Conservation (phyloP, 2,329 filamentous ascomycete species). For the Cladophialophora carrionii region DNA sequence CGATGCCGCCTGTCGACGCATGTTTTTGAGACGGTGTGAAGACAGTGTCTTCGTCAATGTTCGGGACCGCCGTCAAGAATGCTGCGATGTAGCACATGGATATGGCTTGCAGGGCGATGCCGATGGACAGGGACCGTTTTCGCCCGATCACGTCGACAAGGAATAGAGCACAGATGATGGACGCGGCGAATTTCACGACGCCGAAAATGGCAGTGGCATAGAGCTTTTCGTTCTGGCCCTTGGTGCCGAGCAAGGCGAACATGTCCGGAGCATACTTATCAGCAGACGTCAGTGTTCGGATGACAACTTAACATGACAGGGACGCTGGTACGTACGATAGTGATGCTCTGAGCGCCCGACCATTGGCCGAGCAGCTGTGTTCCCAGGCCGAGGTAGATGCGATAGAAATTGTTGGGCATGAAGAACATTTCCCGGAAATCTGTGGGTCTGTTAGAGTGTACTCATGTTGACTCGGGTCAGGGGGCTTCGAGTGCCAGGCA, state of each 20-base stretch:
- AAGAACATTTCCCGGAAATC: slow-evolving; percentile 54
- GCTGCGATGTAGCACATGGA: slow-evolving; percentile 61
- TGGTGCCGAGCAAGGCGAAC: slow-evolving; percentile 71
- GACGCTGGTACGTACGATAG: slow-evolving; percentile 49
- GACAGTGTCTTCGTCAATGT: slow-evolving; percentile 40
- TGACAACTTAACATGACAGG: neutral
- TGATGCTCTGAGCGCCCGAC: slow-evolving; percentile 74
- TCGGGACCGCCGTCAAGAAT: slow-evolving; percentile 47
- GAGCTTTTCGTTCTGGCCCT: slow-evolving; percentile 68
- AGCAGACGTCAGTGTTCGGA: neutral
- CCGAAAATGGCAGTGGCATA: slow-evolving; percentile 64
- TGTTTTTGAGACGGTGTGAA: slow-evolving; percentile 37
- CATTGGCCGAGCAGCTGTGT: slow-evolving; percentile 75
- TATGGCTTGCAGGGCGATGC: slow-evolving; percentile 54
- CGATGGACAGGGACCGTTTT: slow-evolving; percentile 60
- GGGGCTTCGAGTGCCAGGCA: neutral
- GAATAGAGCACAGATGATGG: slow-evolving; percentile 73
- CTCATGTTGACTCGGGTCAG: neutral
- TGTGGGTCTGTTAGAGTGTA: neutral
- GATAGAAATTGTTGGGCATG: slow-evolving; percentile 70
- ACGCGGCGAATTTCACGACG: slow-evolving; percentile 70
- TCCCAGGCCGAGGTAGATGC: slow-evolving; percentile 68
- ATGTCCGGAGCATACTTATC: slow-evolving; percentile 68
- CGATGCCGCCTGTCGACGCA: slow-evolving; percentile 49
- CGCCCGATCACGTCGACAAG: slow-evolving; percentile 78